phyloP scores from a whole-genome alignment of 306 rosid species.

The Benincasa hispida region DNA sequence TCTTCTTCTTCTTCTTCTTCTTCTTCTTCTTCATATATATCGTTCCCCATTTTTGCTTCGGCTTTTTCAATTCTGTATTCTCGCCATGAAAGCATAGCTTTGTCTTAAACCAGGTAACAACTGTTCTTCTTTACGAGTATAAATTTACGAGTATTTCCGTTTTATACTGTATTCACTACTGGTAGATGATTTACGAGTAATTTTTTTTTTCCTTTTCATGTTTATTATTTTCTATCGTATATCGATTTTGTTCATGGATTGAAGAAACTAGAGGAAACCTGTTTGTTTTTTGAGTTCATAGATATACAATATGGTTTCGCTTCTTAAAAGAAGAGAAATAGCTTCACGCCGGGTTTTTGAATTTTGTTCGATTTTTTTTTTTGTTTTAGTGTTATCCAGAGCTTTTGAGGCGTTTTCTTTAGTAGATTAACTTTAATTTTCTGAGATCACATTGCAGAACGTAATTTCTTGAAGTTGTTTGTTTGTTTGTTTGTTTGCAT shows the following conservation, averaged over 20 bases:
- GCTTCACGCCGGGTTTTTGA: not conserved
- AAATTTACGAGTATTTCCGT: not conserved
- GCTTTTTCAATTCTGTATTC: not conserved
- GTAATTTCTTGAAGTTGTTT: not conserved
- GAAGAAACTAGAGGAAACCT: not conserved
- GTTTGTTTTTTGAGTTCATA: not conserved
- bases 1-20: not conserved
- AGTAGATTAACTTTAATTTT: not conserved
- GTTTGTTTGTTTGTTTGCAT: not conserved
- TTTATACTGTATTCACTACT: not conserved
- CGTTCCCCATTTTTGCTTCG: not conserved
- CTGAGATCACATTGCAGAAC: conserved; percentile 2
- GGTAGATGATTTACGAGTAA: not conserved
- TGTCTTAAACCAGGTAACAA: not conserved
- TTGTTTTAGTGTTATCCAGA: not conserved
- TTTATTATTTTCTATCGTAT: not conserved
- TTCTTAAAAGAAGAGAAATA: not conserved
- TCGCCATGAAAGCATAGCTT: not conserved
- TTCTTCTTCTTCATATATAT: not conserved
- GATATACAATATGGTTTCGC: not conserved
- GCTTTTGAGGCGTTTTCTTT: not conserved
- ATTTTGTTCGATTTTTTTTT: not conserved
- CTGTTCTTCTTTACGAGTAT: not conserved
- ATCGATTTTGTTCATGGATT: not conserved
- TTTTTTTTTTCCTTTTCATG: not conserved